Evolutionary conservation across 805 yeast genomes (phyloP), one percentile per base, ranked within the genome.

Genomic region (Komagataella pastoris): DNA sequence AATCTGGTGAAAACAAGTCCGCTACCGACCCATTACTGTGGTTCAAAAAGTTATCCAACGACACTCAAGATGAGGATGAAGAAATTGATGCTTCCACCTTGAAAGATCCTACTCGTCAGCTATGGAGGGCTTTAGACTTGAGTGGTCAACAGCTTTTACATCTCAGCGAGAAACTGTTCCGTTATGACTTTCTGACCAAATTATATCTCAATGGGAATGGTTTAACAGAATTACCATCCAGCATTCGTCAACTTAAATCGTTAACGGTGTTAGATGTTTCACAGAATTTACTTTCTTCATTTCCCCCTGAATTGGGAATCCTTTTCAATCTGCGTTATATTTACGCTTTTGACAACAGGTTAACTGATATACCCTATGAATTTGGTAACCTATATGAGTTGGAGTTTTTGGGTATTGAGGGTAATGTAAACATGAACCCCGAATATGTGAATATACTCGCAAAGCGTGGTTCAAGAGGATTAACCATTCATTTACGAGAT

Each of bases 41-140:
- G 55, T 64, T 72, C 58, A 58, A 66, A 54, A 60, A 68, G 56
- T 52, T 64, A 48, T 54, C 66, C 4, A 60, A 61, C 48, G 65
- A 63, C 23, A 55, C 58, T 23, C 47, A 18, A 17, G 71, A 74
- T 48, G 70, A 73, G 54, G 86, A 81, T 56, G 87, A 83, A 59
- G 85, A 81, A 60, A 80, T 78, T 59, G 54, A 81, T 61, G 82
- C 79, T 59, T 81, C 81, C 63, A 70, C 85, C 65, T 76, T 80
- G 69, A 74, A 81, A 65, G 76, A 79, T 24, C 73, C 74, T 61
- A 80, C 85, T 44, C 83, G 82, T 54, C 97, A 90, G 68, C 76
- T 86, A 62, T 93, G 99, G 99, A 85, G 95, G 51, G 91, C 90
- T 5, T 71, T 93, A 57, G 99, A 93, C 69, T 72, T 91, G 57